phyloP scores from a whole-genome alignment of 2,329 filamentous ascomycete species.

The Neofusicoccum parvum region DNA sequence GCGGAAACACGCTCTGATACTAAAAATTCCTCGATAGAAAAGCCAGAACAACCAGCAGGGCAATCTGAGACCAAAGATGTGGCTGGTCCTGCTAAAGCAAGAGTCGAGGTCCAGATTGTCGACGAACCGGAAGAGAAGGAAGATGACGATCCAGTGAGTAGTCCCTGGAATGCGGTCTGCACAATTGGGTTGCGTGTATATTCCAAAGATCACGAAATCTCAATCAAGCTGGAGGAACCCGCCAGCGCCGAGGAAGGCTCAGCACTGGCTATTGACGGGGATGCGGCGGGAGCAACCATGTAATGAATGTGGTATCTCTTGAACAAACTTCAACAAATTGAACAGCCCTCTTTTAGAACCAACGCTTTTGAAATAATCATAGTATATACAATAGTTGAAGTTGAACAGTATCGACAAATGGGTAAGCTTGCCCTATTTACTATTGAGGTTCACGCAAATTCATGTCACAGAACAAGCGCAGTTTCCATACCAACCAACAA shows the following conservation, averaged over 20 bases:
- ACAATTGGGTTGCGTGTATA: slow-evolving; percentile 62
- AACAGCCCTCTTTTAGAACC: too few relatives aligned
- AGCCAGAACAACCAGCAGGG: neutral
- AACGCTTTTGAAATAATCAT: too few relatives aligned
- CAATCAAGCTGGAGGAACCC: slow-evolving; percentile 53
- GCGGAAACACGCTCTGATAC: neutral
- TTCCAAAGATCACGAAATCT: slow-evolving; percentile 52
- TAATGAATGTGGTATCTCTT: slow-evolving; percentile 15
- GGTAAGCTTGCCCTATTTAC: too few relatives aligned
- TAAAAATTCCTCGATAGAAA: neutral
- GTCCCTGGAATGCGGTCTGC: slow-evolving; percentile 64
- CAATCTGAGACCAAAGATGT: neutral
- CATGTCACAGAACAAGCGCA: too few relatives aligned
- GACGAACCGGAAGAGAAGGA: slow-evolving; percentile 24
- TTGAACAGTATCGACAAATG: too few relatives aligned
- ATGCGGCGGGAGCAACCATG: slow-evolving; percentile 39
- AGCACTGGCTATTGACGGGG: slow-evolving; percentile 35
- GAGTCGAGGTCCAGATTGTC: too few relatives aligned
- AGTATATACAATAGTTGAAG: too few relatives aligned
- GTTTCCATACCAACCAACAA: too few relatives aligned
- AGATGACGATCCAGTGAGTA: slow-evolving; percentile 48
- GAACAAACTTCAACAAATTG: too few relatives aligned
- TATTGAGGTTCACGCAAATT: too few relatives aligned
- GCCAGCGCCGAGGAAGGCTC: slow-evolving; percentile 34
- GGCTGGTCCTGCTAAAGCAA: neutral